Base-by-base conservation (phyloP, 225 moss, liverwort and hornwort species). In the Pleurozium schreberi region DNA sequence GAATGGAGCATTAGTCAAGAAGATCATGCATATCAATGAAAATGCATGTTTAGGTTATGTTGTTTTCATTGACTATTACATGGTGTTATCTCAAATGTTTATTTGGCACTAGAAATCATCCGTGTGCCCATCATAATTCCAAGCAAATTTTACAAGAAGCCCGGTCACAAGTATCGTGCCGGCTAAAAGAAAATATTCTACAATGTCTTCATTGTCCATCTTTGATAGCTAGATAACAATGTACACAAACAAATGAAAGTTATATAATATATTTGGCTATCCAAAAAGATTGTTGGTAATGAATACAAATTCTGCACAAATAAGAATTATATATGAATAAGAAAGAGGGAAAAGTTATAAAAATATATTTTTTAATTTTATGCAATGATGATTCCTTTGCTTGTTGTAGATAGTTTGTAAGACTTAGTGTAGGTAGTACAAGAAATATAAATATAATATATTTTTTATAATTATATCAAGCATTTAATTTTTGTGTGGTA, bases 1-100 rank as follows among this genome's bases (percentile, higher is more conserved):
- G 3, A 33, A 13, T 21, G 3, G 3, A 52, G 2, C 3, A 34
- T 8, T 21, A 36, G 9, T 14, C 3, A 0, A 0, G 1, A 36
- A 34, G 14, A 52, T 52, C 76, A 22, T 76, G 22, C 22, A 52
- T 36, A 14, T 14, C 9, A 76, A 52, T 76, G 5, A 76, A 34
- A 76, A 52, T 52, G 36, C 36, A 76, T 22, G n/a, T n/a, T n/a
- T n/a, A n/a, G n/a, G n/a, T n/a, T n/a, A n/a, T n/a, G n/a, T n/a
- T n/a, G n/a, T n/a, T n/a, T n/a, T 30, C 33, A 50, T 75, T 76
- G 22, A 76, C 50, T 28, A 66, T 66, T 2, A 50, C 33, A 66
- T 66, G 12, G 25, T n/a, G 1, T 18, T 66, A n/a, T 13, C 66
- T 66, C 38, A 2, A 26, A 52, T 18, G 8, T 25, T 34, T 47